Base-by-base conservation (phyloP, 108 stramenopile genomes). In the Nannochloropsis granulata region DNA sequence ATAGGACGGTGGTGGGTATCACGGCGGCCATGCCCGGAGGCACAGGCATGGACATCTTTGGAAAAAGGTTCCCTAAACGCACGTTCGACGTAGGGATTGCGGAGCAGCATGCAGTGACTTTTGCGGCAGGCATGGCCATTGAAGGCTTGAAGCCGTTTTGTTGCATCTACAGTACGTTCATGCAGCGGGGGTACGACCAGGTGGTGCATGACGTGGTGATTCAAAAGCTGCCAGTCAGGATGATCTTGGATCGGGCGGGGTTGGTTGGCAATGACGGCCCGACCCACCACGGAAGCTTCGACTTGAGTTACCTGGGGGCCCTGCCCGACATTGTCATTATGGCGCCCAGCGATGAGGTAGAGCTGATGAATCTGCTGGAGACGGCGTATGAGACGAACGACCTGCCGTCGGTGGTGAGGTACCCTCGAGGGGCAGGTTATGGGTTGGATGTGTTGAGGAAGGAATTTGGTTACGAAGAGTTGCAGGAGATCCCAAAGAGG, bases 1-100 rank as follows among this genome's bases (percentile, higher is more conserved):
- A 98, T 88, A 92, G 94, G 19, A 86, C 92, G 34, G 90, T 98
- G 84, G 94, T 96, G 13, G 97, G 96, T 78, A 98, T 98, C 87
- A 98, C 97, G 34, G 97, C 97, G 25, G 97, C 97, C 84, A 98
- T 98, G 97, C 97, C 97, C 3, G 97, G 97, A 26, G 97, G 97
- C 21, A 98, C 97, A 0, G 97, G 97, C 71, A 96, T 98, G 96
- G 97, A 98, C 86, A 95, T 96, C 85, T 98, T 98, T 80, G 97
- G 97, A 13, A 90, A 95, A 24, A 92, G 96, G 21, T 96, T 96
- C 84, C 97, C 97, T 86, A 96, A 96, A 90, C 91, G 96, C 19
- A 98, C 96, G 19, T 98, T 93, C 89, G 97, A 98, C 90, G 97
- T 98, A 24, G 97, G 97, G 79, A 98, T 98, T 87, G 97, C 97